Percentiles rank a stretch among this genome's conserved stretches.
These are phyloP conservation scores for Nicotiana otophora DNA, from an alignment of 257 asterid genomes.

Conservation along the genomic window DNA sequence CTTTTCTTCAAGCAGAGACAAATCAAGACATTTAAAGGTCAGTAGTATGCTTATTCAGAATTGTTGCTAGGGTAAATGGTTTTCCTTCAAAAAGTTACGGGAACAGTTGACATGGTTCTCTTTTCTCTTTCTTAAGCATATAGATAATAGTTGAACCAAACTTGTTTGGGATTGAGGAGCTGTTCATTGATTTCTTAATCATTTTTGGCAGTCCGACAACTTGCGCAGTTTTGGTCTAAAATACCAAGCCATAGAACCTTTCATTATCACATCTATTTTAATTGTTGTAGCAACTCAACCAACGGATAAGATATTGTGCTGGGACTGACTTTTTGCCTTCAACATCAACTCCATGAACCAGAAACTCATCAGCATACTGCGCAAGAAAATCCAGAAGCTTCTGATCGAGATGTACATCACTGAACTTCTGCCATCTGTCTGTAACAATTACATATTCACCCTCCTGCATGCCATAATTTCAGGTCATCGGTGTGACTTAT, in stretches of 20 bases:
- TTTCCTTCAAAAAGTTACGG: no score
- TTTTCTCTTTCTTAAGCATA: no score
- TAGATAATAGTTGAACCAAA: no score
- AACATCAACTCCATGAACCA: slow-evolving; percentile 97
- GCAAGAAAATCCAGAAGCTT: slow-evolving; percentile 64
- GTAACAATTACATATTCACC: slow-evolving; percentile 79
- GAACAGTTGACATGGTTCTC: no score
- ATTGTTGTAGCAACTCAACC: background rate
- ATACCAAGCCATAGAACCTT: background rate
- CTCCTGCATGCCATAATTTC: slow-evolving; percentile 36
- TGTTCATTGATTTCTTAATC: no score
- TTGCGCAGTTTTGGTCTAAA: no score
- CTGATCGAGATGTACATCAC: slow-evolving; percentile 67
- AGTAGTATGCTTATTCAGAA: no score
- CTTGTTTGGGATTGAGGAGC: no score
- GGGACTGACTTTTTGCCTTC: slow-evolving; percentile 85
- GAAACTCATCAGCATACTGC: slow-evolving; percentile 77
- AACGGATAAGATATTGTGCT: background rate
- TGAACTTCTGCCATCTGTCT: slow-evolving; percentile 98
- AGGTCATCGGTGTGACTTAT: slow-evolving; percentile 6
- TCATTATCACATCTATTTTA: background rate
- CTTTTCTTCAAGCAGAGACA: no score
- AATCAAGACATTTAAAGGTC: no score
- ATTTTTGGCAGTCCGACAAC: no score
- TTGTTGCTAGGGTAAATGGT: no score